phyloP scores from a whole-genome alignment of 192 early-diverging fungal species.

The Coemansia sp. region DNA sequence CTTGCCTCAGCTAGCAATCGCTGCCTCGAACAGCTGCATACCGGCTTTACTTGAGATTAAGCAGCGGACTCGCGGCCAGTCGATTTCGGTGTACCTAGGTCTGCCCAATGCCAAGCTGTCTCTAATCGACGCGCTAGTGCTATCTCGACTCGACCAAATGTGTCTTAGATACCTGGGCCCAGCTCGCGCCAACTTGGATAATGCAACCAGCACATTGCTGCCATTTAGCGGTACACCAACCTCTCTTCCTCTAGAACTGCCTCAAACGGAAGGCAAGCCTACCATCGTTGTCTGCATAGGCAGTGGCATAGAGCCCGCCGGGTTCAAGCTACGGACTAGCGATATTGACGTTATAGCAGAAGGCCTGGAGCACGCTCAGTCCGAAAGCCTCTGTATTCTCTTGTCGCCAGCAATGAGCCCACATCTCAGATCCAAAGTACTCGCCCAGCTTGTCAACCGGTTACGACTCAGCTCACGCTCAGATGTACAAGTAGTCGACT shows the following conservation, averaged over 20 bases:
- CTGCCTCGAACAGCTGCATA: slow-evolving; percentile 19
- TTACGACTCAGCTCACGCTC: slow-evolving; percentile 7
- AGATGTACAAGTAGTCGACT: slow-evolving; percentile 31
- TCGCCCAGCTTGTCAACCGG: slow-evolving; percentile 20
- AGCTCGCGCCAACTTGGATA: slow-evolving; percentile 43
- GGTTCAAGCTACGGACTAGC: slow-evolving; percentile 24
- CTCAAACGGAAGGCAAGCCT: neutral
- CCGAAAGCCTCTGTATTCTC: slow-evolving; percentile 14
- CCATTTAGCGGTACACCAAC: slow-evolving; percentile 32
- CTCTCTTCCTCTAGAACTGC: neutral
- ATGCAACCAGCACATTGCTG: slow-evolving; percentile 32
- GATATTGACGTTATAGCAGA: slow-evolving; percentile 29
- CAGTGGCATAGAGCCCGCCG: slow-evolving; percentile 30
- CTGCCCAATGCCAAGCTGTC: slow-evolving; percentile 25
- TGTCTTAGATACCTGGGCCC: slow-evolving; percentile 33
- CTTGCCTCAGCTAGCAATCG: slow-evolving; percentile 39
- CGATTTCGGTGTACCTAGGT: slow-evolving; percentile 29
- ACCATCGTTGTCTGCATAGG: slow-evolving; percentile 44
- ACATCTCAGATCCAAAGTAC: slow-evolving; percentile 16
- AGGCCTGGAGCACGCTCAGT: slow-evolving; percentile 18
- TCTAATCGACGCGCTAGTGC: slow-evolving; percentile 34
- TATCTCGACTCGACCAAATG: slow-evolving; percentile 48
- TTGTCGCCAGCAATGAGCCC: slow-evolving; percentile 21
- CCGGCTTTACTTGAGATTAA: slow-evolving; percentile 36
- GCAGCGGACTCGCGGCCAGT: slow-evolving; percentile 8